Evolutionary conservation across 106 monocot genomes (phyloP).

Genomic region (Dendrobium catenatum): DNA sequence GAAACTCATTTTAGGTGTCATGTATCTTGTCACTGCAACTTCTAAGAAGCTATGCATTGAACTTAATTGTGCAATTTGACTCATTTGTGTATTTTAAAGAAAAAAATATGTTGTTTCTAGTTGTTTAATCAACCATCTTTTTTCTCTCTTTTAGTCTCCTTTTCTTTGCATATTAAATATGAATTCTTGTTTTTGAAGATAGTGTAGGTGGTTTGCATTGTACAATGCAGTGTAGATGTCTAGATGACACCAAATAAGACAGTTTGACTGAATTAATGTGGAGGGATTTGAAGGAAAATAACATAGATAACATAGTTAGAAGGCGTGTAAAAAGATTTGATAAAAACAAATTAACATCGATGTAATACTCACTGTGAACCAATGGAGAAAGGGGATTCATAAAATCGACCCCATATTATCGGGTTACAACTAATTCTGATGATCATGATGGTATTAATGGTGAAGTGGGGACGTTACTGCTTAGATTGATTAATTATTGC

Average conservation of each 20-base stretch:
- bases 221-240: background rate
- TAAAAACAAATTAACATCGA: background rate
- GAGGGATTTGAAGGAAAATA: background rate
- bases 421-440: no score
- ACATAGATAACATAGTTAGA: background rate
- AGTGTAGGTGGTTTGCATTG: background rate
- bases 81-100: background rate
- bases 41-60: background rate
- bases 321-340: background rate
- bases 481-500: background rate
- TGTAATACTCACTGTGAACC: background rate
- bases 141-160: background rate
- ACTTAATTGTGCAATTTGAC: background rate
- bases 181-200: background rate
- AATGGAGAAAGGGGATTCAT: background rate
- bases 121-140: background rate
- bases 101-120: background rate
- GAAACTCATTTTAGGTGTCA: background rate
- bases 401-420: background rate
- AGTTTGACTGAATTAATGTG: background rate
- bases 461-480: background rate
- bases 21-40: background rate
- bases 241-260: no score
- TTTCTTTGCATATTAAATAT: background rate
- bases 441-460: no score